phyloP scores from a whole-genome alignment of 306 rosid genomes.

The Gleditsia sinensis region DNA sequence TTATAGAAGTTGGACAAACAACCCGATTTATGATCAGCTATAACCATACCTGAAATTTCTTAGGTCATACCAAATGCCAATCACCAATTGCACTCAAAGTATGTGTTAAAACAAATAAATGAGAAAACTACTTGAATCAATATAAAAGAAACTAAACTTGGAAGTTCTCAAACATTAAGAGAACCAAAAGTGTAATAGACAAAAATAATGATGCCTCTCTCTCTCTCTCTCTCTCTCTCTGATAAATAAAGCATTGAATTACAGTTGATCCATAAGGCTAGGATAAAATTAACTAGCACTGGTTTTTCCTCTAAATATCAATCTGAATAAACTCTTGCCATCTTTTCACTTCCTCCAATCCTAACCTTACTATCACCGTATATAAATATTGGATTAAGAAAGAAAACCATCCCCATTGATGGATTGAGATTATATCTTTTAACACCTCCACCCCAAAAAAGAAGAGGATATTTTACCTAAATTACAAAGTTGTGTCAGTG shows the following conservation, averaged over 20 bases:
- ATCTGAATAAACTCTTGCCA: slow-evolving; percentile 43
- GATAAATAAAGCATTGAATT: slow-evolving; percentile 31
- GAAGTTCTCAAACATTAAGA: neutral
- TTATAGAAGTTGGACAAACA: too few species aligned
- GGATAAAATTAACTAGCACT: slow-evolving; percentile 31
- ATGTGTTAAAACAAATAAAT: neutral
- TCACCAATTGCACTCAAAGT: neutral
- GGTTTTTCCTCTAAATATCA: slow-evolving; percentile 37
- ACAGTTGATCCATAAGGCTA: slow-evolving; percentile 37
- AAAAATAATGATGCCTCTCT: slow-evolving; percentile 8
- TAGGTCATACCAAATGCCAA: neutral
- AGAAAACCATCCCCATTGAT: slow-evolving; percentile 42
- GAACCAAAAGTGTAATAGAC: neutral
- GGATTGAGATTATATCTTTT: slow-evolving; percentile 44
- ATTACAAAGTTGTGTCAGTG: slow-evolving; percentile 42
- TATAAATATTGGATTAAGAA: slow-evolving; percentile 48
- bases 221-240: too few species aligned
- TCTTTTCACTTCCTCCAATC: slow-evolving; percentile 36
- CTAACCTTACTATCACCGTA: slow-evolving; percentile 43
- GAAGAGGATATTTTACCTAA: slow-evolving; percentile 46
- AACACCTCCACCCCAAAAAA: slow-evolving; percentile 21
- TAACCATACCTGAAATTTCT: neutral
- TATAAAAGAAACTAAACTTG: neutral
- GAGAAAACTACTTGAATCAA: neutral
- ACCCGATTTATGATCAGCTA: too few species aligned